phyloP scores from a whole-genome alignment of 495 filamentous ascomycete genomes.

The Aspergillus nanangensis region DNA sequence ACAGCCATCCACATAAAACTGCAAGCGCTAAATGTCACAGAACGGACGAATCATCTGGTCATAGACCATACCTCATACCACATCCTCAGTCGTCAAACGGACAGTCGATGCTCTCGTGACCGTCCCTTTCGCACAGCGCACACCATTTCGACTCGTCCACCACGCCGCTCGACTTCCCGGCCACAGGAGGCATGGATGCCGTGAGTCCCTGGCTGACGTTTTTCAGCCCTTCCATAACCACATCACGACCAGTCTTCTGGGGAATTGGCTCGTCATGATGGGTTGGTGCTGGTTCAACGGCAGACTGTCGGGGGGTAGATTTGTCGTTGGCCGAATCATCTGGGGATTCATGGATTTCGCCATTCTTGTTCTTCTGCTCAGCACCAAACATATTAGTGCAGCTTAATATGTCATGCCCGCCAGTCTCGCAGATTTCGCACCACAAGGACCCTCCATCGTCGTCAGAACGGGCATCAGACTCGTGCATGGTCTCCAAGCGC shows the following conservation, averaged over 20 bases:
- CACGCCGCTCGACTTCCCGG: constrained; percentile 74
- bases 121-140: constrained; percentile 92
- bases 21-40: neutral
- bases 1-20: constrained; percentile 8
- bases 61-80: constrained; percentile 8
- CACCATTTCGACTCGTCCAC: constrained; percentile 92
- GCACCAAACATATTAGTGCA: constrained; percentile 82
- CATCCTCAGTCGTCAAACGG: constrained; percentile 76
- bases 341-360: constrained; percentile 11
- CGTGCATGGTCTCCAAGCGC: constrained; percentile 55
- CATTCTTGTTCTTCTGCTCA: constrained; percentile 23
- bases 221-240: constrained; percentile 60
- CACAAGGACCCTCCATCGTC: constrained; percentile 75
- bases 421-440: constrained; percentile 94
- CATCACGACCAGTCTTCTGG: constrained; percentile 42
- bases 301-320: constrained; percentile 14
- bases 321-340: constrained; percentile 14
- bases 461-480: constrained; percentile 68
- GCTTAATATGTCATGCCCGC: constrained; percentile 90
- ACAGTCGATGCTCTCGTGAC: constrained; percentile 93
- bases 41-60: constrained; percentile 1
- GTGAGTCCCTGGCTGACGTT: constrained; percentile 35
- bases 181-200: constrained; percentile 46
- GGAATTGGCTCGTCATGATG: constrained; percentile 17
- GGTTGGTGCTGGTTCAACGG: constrained; percentile 9